Conservation (phyloP, 192 early-diverging fungal species). For the Phycomyces nitens region DNA sequence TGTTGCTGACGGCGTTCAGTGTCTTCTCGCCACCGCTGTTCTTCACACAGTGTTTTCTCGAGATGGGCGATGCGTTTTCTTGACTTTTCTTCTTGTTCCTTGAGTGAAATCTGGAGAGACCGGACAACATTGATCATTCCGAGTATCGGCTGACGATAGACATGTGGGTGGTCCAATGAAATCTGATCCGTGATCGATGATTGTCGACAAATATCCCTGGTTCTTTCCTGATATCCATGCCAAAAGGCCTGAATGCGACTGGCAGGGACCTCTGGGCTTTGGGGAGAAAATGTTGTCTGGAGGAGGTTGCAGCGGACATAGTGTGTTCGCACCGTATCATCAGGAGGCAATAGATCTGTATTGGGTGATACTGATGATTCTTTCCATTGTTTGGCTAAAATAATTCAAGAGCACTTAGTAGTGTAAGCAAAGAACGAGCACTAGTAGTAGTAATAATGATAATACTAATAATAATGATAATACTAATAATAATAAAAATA, state of each 20-base stretch:
- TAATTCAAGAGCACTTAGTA: no score
- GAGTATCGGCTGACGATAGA: slow-evolving; percentile 4
- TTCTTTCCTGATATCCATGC: neutral
- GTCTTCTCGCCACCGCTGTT: slow-evolving; percentile 3
- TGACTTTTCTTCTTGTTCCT: slow-evolving; percentile 15
- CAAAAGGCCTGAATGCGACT: neutral
- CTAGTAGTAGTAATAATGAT: no score
- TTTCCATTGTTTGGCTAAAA: slow-evolving; percentile 7
- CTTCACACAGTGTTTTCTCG: slow-evolving; percentile 12
- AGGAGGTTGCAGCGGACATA: slow-evolving; percentile 16
- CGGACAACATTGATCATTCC: slow-evolving; percentile 23
- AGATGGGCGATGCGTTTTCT: slow-evolving; percentile 11
- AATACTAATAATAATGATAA: neutral
- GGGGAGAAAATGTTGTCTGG: neutral
- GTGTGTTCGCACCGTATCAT: slow-evolving; percentile 10
- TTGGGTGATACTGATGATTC: slow-evolving; percentile 11
- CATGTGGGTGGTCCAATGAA: no score
- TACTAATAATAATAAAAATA: no score
- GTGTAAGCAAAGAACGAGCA: no score
- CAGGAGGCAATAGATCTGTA: slow-evolving; percentile 16
- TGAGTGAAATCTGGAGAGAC: slow-evolving; percentile 17
- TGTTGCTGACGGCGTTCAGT: slow-evolving; percentile 9
- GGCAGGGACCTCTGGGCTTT: neutral
- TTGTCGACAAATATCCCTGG: no score
- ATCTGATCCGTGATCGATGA: no score